Conservation (phyloP, 768 basidiomycete genomes). For the Rubroboletus satanas region DNA sequence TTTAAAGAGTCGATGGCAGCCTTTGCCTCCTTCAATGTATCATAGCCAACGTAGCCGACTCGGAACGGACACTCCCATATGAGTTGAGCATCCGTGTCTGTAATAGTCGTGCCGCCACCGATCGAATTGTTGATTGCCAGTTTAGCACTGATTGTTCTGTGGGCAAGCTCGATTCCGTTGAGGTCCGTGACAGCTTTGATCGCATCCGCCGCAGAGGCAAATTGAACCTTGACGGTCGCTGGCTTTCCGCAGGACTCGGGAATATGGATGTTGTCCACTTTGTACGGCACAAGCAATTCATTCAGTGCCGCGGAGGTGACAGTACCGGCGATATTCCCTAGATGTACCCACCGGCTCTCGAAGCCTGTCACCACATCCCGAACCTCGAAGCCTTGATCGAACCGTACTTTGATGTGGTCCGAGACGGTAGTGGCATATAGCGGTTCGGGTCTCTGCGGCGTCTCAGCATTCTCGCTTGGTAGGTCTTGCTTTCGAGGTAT, state of each 20-base stretch:
- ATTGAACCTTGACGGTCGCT: conserved; percentile 42
- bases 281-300: conserved; percentile 39
- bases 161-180: conserved; percentile 42
- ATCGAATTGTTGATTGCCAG: conserved; percentile 41
- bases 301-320: conserved; percentile 36
- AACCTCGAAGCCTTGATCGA: conserved; percentile 61
- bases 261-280: conserved; percentile 38
- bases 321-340: conserved; percentile 46
- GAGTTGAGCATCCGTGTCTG: conserved; percentile 54
- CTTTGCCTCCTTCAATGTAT: conserved; percentile 44
- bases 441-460: conserved; percentile 12
- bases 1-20: conserved; percentile 45
- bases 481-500: neutral
- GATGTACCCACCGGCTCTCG: conserved; percentile 58
- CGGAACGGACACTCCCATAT: conserved; percentile 56
- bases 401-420: conserved; percentile 52
- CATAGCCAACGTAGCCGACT: conserved; percentile 63
- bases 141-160: conserved; percentile 40
- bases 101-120: conserved; percentile 37
- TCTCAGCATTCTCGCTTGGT: neutral
- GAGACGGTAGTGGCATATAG: conserved; percentile 38
- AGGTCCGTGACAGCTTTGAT: conserved; percentile 49
- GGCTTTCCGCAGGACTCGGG: conserved; percentile 27
- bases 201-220: conserved; percentile 46
- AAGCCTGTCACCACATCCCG: conserved; percentile 58